Conservation (phyloP, 352 stramenopile species). For the Globisporangium radiosum region DNA sequence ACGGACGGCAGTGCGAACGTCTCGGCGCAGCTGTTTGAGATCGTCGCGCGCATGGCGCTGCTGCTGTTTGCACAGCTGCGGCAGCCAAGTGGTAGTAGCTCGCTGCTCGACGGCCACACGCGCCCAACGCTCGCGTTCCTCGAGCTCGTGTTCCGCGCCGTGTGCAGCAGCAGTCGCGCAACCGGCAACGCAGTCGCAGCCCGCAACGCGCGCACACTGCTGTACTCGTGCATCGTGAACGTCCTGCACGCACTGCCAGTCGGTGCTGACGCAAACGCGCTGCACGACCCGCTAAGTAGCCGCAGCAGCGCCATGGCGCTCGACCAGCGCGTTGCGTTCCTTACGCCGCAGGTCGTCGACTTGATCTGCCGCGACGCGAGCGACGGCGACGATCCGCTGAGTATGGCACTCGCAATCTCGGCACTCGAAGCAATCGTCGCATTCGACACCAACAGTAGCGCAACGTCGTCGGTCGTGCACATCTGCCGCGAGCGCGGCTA, state of each 20-base stretch:
- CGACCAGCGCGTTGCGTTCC: slow-evolving; percentile 16
- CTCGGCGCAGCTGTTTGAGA: slow-evolving; percentile 73
- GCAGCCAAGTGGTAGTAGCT: slow-evolving; percentile 11
- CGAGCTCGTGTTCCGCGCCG: slow-evolving; percentile 57
- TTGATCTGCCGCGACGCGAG: slow-evolving; percentile 69
- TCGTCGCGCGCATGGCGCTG: slow-evolving; percentile 57
- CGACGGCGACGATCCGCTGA: slow-evolving; percentile 70
- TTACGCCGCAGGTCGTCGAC: slow-evolving; percentile 58
- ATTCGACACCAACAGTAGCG: slow-evolving; percentile 20
- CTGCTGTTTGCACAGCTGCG: slow-evolving; percentile 52
- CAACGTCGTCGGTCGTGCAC: slow-evolving; percentile 37
- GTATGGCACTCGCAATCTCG: slow-evolving; percentile 74
- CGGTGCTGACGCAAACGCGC: slow-evolving; percentile 6
- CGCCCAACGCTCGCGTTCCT: slow-evolving; percentile 44
- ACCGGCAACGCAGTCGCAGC: slow-evolving; percentile 67
- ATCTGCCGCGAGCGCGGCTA: slow-evolving; percentile 69
- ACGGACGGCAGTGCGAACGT: slow-evolving; percentile 31
- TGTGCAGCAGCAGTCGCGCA: slow-evolving; percentile 47
- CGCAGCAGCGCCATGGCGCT: not conserved
- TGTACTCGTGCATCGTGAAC: slow-evolving; percentile 77
- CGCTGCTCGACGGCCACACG: slow-evolving; percentile 13
- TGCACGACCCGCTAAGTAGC: slow-evolving; percentile 7
- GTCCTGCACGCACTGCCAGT: slow-evolving; percentile 39
- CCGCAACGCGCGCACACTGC: slow-evolving; percentile 67
- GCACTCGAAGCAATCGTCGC: slow-evolving; percentile 60